These are phyloP conservation scores for Houttuynia cordata DNA, from an alignment of 164 flowering plant genomes.

Conservation along the genomic window DNA sequence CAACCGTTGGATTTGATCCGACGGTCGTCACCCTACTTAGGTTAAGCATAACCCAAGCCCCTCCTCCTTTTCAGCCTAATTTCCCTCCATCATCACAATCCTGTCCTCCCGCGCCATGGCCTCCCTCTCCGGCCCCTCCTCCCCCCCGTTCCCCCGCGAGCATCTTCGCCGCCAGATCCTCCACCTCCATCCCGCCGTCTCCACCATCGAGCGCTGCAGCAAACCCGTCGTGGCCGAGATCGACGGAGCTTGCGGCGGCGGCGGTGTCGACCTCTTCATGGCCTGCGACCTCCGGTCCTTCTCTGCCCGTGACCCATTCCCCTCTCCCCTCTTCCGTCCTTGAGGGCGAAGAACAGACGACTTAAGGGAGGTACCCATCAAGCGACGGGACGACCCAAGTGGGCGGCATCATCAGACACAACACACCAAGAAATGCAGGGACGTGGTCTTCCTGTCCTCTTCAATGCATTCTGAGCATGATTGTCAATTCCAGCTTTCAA, in stretches of 20 bases:
- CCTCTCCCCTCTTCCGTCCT: too few species aligned
- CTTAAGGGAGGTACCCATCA: slow-evolving; percentile 70
- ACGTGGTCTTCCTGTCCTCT: slow-evolving; percentile 66
- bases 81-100: slow-evolving; percentile 83
- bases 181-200: slow-evolving; percentile 54
- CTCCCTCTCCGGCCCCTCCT: slow-evolving; percentile 10
- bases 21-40: slow-evolving; percentile 72
- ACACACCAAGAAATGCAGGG: slow-evolving; percentile 96
- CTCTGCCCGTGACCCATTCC: slow-evolving; percentile 44
- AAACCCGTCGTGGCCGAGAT: slow-evolving; percentile 69
- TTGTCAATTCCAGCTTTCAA: slow-evolving; percentile 94
- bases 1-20: too few species aligned
- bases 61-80: slow-evolving; percentile 43
- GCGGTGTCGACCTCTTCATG: slow-evolving; percentile 63
- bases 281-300: slow-evolving; percentile 83
- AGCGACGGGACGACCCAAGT: slow-evolving; percentile 43
- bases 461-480: slow-evolving; percentile 91
- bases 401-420: slow-evolving; percentile 62
- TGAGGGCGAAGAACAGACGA: too few species aligned
- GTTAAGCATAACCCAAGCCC: too few species aligned
- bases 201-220: slow-evolving; percentile 66
- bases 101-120: slow-evolving; percentile 13
- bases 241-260: slow-evolving; percentile 80
- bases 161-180: slow-evolving; percentile 43
- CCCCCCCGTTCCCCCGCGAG: slow-evolving; percentile 45